These are phyloP conservation scores for Pythium monospermum DNA, from an alignment of 352 stramenopile genomes.

Conservation along the genomic window DNA sequence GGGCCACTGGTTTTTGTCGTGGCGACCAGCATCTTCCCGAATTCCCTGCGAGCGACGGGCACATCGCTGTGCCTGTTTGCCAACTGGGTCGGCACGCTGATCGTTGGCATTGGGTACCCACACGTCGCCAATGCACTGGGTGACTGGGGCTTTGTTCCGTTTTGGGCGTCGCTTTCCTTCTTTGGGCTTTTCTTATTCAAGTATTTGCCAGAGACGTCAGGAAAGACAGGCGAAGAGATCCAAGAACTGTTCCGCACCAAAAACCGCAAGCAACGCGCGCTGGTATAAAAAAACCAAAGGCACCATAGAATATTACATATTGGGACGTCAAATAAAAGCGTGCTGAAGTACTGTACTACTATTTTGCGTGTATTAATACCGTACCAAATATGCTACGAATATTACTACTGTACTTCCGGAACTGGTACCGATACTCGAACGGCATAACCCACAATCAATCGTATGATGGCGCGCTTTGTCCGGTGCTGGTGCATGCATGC, in stretches of 20 bases:
- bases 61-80: constrained; percentile 40
- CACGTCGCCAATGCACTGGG: constrained; percentile 38
- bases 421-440: too few relatives aligned
- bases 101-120: constrained; percentile 54
- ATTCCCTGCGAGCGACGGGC: constrained; percentile 40
- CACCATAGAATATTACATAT: too few relatives aligned
- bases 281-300: too few relatives aligned
- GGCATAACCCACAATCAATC: too few relatives aligned
- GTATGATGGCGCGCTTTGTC: too few relatives aligned
- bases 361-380: too few relatives aligned
- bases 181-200: constrained; percentile 13
- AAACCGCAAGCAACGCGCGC: too few relatives aligned
- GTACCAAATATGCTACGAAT: too few relatives aligned
- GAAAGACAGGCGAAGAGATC: constrained; percentile 23
- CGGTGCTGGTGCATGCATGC: too few relatives aligned
- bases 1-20: constrained; percentile 53
- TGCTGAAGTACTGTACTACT: too few relatives aligned
- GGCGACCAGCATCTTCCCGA: constrained; percentile 44
- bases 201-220: constrained; percentile 18
- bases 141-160: constrained; percentile 31
- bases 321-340: too few relatives aligned
- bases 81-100: constrained; percentile 50
- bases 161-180: constrained; percentile 12
- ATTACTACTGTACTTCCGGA: too few relatives aligned
- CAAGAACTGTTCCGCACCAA: constrained; percentile 17